Evolutionary conservation across 148 eudicot genomes (phyloP).

Genomic region (Chenopodium formosanum): DNA sequence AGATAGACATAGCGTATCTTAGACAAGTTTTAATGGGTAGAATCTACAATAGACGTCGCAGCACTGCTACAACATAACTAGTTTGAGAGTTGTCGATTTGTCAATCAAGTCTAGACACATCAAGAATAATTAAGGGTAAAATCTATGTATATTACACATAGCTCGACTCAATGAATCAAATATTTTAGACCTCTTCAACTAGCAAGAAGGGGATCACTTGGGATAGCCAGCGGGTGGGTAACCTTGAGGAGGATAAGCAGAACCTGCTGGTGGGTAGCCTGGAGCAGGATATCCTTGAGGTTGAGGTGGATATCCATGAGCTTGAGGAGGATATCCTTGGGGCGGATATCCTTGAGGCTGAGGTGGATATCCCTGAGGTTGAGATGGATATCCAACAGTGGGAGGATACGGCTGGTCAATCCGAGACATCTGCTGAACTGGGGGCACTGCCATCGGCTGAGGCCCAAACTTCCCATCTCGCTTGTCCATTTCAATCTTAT

Average conservation of each 20-base stretch:
- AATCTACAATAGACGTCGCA: constrained; percentile 11
- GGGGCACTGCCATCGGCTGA: constrained; percentile 76
- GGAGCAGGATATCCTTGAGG: constrained; percentile 17
- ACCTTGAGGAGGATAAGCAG: constrained; percentile 12
- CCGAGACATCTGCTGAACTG: constrained; percentile 77
- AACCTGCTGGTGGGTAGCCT: background rate
- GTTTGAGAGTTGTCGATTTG: background rate
- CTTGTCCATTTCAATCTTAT: constrained; percentile 96
- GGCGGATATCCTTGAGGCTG: constrained; percentile 17
- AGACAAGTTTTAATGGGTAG: background rate
- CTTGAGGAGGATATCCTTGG: constrained; percentile 11
- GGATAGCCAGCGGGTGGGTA: constrained; percentile 28
- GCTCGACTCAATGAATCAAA: constrained; percentile 3
- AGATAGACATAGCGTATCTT: background rate
- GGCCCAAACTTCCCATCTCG: constrained; percentile 88
- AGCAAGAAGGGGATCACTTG: constrained; percentile 5
- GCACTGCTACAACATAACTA: background rate
- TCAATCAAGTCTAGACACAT: constrained; percentile 1
- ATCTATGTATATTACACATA: constrained; percentile 7
- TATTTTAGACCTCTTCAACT: background rate
- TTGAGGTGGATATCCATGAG: constrained; percentile 20
- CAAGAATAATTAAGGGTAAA: constrained; percentile 7
- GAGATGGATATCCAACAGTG: constrained; percentile 56
- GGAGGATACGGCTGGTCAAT: constrained; percentile 81
- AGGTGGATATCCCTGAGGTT: constrained; percentile 43